These are phyloP conservation scores for Xylaria sp. DNA, from an alignment of 2,329 filamentous ascomycete species.

Conservation along the genomic window DNA sequence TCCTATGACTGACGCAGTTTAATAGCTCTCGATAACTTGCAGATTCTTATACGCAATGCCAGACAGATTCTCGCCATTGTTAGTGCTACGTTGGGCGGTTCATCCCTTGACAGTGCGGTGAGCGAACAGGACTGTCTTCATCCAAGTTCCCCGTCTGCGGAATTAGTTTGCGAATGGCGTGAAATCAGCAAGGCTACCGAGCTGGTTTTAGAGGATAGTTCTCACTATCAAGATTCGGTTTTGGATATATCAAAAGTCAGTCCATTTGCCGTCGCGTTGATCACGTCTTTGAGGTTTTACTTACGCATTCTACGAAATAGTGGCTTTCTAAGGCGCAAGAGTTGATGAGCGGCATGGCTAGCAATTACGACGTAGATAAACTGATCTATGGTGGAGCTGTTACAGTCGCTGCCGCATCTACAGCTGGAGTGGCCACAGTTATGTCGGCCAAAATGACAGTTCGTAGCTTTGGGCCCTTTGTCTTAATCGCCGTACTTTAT, in stretches of 20 bases:
- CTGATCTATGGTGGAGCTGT: slow-evolving; percentile 60
- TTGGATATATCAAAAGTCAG: slow-evolving; percentile 57
- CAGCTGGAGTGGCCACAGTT: slow-evolving; percentile 40
- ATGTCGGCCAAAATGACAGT: slow-evolving; percentile 49
- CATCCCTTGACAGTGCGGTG: slow-evolving; percentile 55
- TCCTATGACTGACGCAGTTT: slow-evolving; percentile 35
- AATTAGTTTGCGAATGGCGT: slow-evolving; percentile 77
- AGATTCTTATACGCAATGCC: slow-evolving; percentile 81
- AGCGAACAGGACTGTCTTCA: slow-evolving; percentile 46
- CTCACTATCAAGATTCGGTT: slow-evolving; percentile 51
- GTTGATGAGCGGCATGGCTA: slow-evolving; percentile 88
- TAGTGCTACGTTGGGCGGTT: slow-evolving; percentile 72
- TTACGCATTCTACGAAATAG: slow-evolving; percentile 45
- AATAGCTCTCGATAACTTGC: slow-evolving; percentile 57
- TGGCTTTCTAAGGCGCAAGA: slow-evolving; percentile 81
- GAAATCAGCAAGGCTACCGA: slow-evolving; percentile 46
- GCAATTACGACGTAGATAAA: slow-evolving; percentile 83
- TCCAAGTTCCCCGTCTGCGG: slow-evolving; percentile 61
- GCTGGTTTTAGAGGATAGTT: slow-evolving; percentile 6
- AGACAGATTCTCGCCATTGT: slow-evolving; percentile 83
- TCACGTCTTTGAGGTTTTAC: not conserved
- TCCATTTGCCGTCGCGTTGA: slow-evolving; percentile 1
- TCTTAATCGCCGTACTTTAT: slow-evolving; percentile 70
- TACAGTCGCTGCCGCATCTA: slow-evolving; percentile 53
- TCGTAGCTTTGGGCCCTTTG: slow-evolving; percentile 56